Conservation (phyloP, 1,284 basidiomycete genomes). For the Sphaerobolus stellatus region DNA sequence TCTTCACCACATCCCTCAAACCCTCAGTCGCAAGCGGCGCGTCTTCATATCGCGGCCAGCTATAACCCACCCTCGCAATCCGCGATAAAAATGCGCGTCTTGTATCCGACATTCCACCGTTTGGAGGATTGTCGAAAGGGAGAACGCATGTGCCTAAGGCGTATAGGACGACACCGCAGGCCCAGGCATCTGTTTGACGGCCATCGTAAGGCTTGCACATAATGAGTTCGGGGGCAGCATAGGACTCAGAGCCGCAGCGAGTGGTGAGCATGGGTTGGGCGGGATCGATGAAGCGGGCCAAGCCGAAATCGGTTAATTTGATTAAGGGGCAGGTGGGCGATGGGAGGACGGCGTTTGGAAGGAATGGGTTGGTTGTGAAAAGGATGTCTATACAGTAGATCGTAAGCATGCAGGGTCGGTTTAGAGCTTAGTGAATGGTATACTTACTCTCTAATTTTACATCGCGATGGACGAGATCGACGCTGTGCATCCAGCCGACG, state of each 20-base stretch:
- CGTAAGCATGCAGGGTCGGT: not conserved
- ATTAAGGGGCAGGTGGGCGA: slow-evolving; percentile 58
- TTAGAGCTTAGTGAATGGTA: not conserved
- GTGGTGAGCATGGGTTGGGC: slow-evolving; percentile 73
- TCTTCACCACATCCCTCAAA: slow-evolving; percentile 54
- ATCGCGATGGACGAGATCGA: slow-evolving; percentile 87
- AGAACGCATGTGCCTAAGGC: slow-evolving; percentile 66
- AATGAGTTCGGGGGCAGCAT: slow-evolving; percentile 90
- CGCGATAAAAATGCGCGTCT: slow-evolving; percentile 52
- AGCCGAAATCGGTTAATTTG: slow-evolving; percentile 89
- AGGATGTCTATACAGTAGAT: slow-evolving; percentile 49
- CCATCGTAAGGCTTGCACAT: slow-evolving; percentile 80
- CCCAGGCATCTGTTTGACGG: slow-evolving; percentile 87
- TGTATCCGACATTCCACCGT: slow-evolving; percentile 39
- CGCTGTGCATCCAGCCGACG: slow-evolving; percentile 88
- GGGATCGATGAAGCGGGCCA: slow-evolving; percentile 82
- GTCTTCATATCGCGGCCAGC: slow-evolving; percentile 51
- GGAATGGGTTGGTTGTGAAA: slow-evolving; percentile 42
- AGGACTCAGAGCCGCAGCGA: slow-evolving; percentile 88
- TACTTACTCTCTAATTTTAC: slow-evolving; percentile 91
- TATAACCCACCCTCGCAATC: slow-evolving; percentile 77
- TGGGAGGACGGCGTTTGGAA: slow-evolving; percentile 32
- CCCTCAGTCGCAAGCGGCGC: slow-evolving; percentile 41
- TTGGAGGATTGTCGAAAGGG: slow-evolving; percentile 61
- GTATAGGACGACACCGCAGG: slow-evolving; percentile 82